Percentiles rank a stretch among this genome's conserved stretches.
phyloP scores from a whole-genome alignment of 2,329 filamentous ascomycete genomes.

The Aureobasidium sp. region DNA sequence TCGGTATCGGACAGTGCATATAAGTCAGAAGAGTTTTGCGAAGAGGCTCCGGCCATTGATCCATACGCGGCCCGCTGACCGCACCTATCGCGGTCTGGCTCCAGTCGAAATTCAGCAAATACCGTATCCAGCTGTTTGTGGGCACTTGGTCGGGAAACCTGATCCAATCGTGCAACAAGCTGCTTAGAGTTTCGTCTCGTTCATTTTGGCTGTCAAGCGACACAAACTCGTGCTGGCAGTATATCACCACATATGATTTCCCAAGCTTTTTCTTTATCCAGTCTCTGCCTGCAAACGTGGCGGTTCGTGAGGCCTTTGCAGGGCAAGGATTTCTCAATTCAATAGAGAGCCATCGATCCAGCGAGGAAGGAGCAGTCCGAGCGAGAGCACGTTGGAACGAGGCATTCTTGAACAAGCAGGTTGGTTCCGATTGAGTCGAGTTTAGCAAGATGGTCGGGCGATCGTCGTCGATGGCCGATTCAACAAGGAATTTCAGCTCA shows the following conservation, averaged over 20 bases:
- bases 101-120: slow-evolving; percentile 1
- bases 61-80: neutral
- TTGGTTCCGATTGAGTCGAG: neutral
- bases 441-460: neutral
- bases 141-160: neutral
- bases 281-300: neutral
- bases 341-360: neutral
- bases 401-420: neutral
- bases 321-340: neutral
- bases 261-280: slow-evolving; percentile 13
- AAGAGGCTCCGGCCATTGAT: neutral
- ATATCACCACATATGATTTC: neutral
- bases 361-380: neutral
- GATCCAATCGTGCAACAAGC: slow-evolving; percentile 3
- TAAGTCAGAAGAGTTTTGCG: neutral
- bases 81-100: neutral
- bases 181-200: neutral
- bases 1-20: neutral
- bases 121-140: neutral
- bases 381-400: neutral
- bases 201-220: neutral
- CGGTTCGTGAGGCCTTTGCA: neutral
- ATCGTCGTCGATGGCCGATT: neutral
- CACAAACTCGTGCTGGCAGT: slow-evolving; percentile 1
- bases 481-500: slow-evolving; percentile 1